Base-by-base conservation (phyloP, 106 monocot genomes). In the Xerophyta viscosa region DNA sequence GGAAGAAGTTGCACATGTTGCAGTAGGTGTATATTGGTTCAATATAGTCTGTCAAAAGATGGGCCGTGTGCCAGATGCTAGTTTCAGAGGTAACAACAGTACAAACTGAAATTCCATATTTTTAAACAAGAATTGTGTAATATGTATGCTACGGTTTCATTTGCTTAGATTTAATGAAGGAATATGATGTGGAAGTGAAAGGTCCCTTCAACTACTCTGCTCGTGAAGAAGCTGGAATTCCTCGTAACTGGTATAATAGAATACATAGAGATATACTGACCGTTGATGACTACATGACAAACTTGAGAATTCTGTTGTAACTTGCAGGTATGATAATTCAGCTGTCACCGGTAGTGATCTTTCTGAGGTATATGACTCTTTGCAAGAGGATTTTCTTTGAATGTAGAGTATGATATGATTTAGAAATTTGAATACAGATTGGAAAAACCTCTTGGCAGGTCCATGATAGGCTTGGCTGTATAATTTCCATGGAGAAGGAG, bases 1-100 rank as follows among this genome's bases (percentile, higher is more conserved):
- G 36, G 94, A 96, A 76, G 94, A 96, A 66, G 73, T 89, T 53
- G 94, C 94, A 27, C 94, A 96, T 71, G 94, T 96, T 27, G 88
- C 89, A 29, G 88, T 89, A 47, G 94, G 94, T 33, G 64, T 82
- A 12, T 65, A 65, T 30, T 96, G 88, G 94, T 96, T 96, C 49
- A 37, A 59, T 42, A 36, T 64, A 27, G 71, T 96, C 14, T 96
- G 94, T 52, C 50, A 79, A 66, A 81, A 76, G 60, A 76, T 82
- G 76, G 81, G 68, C 6, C 55, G 78, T 13, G 37, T 52, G 24
- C 89, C 94, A 50, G 66, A 65, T 60, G 60, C 39, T 55, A 66
- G 75, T 50, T 96, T 96, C 46, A 81, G 72, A 72, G 84, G 88
- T 79, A 47, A 27, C 3, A 15, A 24, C 15, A 48, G 21, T 24